Conservation (phyloP, 2,329 filamentous ascomycete species). For the Bipolaris gigantea region DNA sequence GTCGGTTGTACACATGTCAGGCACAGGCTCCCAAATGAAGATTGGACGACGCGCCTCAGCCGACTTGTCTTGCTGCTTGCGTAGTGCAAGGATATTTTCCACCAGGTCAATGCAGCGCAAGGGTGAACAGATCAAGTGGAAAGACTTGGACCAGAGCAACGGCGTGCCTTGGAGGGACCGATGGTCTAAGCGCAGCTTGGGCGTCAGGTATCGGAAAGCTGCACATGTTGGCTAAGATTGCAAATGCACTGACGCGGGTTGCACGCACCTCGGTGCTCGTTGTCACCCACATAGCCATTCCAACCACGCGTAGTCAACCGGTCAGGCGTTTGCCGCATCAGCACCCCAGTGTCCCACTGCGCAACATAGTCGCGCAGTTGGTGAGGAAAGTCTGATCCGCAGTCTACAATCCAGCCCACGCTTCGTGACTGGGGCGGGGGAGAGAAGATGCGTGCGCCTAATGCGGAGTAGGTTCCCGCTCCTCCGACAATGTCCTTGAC, state of each 20-base stretch:
- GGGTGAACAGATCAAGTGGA: constrained; percentile 86
- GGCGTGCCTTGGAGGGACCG: constrained; percentile 64
- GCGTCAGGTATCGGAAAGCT: constrained; percentile 84
- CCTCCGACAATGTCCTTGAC: constrained; percentile 82
- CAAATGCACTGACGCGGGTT: background rate
- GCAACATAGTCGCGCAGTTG: constrained; percentile 65
- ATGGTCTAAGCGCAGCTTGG: constrained; percentile 79
- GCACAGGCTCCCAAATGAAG: constrained; percentile 95
- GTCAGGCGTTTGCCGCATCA: constrained; percentile 66
- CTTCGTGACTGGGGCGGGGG: constrained; percentile 64
- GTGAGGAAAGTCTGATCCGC: constrained; percentile 81
- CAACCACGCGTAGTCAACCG: constrained; percentile 85
- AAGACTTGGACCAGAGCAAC: constrained; percentile 72
- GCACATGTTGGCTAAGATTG: background rate
- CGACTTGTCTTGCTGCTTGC: constrained; percentile 41
- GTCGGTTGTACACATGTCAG: constrained; percentile 77
- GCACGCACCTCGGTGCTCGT: constrained; percentile 61
- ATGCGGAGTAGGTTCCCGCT: constrained; percentile 80
- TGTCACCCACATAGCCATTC: constrained; percentile 77
- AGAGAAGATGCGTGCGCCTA: constrained; percentile 87
- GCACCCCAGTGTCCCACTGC: constrained; percentile 74
- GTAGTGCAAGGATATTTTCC: constrained; percentile 63
- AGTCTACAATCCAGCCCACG: constrained; percentile 90
- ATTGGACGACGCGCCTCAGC: constrained; percentile 55
- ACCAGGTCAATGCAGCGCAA: constrained; percentile 76